A percentile compares a stretch with the other conserved stretches of the same genome.
Conservation (phyloP, 2,329 filamentous ascomycete species). For the Phoma herbarum region DNA sequence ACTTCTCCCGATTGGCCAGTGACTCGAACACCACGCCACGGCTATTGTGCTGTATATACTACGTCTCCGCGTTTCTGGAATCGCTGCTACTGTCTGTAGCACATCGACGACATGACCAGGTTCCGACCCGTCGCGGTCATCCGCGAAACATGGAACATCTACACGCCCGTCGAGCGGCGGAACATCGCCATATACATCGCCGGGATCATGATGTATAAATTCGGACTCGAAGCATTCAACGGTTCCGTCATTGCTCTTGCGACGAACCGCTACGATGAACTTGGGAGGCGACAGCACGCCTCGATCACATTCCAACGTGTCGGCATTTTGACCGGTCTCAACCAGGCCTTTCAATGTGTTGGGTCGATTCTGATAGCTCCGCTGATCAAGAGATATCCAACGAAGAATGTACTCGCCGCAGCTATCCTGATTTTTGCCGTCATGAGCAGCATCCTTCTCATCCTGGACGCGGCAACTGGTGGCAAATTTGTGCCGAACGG, state of each 20-base stretch:
- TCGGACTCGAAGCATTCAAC: slow-evolving; percentile 62
- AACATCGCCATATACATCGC: slow-evolving; percentile 54
- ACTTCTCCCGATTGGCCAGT: slow-evolving; percentile 28
- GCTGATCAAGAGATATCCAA: slow-evolving; percentile 59
- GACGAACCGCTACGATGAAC: slow-evolving; percentile 61
- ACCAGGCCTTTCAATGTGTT: slow-evolving; percentile 62
- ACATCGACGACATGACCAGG: slow-evolving; percentile 30
- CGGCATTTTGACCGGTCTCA: slow-evolving; percentile 59
- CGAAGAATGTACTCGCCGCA: slow-evolving; percentile 56
- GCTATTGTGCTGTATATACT: slow-evolving; percentile 34
- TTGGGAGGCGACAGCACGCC: slow-evolving; percentile 45
- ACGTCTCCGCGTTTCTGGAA: slow-evolving; percentile 31
- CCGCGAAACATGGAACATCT: slow-evolving; percentile 45
- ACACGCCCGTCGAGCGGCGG: slow-evolving; percentile 54
- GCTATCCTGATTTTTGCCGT: slow-evolving; percentile 58
- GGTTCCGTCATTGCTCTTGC: slow-evolving; percentile 60
- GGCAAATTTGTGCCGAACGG: slow-evolving; percentile 53
- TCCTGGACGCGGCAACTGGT: slow-evolving; percentile 60
- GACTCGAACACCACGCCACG: slow-evolving; percentile 23
- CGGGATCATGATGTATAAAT: slow-evolving; percentile 64
- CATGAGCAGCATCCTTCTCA: slow-evolving; percentile 59
- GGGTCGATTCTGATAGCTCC: slow-evolving; percentile 62
- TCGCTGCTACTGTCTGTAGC: slow-evolving; percentile 28
- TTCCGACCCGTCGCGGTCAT: slow-evolving; percentile 35
- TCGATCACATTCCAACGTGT: slow-evolving; percentile 59